Conservation (phyloP, 257 asterid species). For the Agastache rugosa region DNA sequence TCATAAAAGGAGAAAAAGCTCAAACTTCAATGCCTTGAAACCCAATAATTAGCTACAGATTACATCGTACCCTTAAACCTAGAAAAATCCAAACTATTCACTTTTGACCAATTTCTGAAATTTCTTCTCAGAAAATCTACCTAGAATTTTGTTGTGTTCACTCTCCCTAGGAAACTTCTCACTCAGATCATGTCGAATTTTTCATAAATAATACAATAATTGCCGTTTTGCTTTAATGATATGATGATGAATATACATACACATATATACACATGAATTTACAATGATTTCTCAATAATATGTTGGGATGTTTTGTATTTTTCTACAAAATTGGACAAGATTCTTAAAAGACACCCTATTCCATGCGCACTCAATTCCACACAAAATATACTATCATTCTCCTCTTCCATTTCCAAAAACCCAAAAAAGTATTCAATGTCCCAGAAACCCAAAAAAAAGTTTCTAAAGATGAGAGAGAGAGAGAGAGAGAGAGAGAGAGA, state of each 20-base stretch:
- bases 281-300: conserved; percentile 47
- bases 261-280: not conserved
- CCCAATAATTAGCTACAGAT: conserved; percentile 38
- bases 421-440: conserved; percentile 46
- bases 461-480: conserved; percentile 20
- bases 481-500: conserved; percentile 28
- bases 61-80: conserved; percentile 34
- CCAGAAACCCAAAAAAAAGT: conserved; percentile 49
- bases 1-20: not conserved
- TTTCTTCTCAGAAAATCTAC: conserved; percentile 46
- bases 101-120: conserved; percentile 42
- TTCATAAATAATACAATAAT: conserved; percentile 7
- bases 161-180: conserved; percentile 41
- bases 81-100: conserved; percentile 49
- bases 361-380: conserved; percentile 50
- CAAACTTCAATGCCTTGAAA: conserved; percentile 38
- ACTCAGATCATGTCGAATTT: conserved; percentile 27
- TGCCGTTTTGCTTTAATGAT: conserved; percentile 9
- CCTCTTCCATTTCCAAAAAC: conserved; percentile 39
- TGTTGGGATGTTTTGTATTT: conserved; percentile 12
- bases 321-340: conserved; percentile 36
- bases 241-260: not conserved
- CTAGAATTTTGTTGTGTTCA: conserved; percentile 42
- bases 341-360: conserved; percentile 49
- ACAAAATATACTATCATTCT: conserved; percentile 32